phyloP scores from a whole-genome alignment of 371 early-diverging fungal species.

The Lichtheimia ramosa region DNA sequence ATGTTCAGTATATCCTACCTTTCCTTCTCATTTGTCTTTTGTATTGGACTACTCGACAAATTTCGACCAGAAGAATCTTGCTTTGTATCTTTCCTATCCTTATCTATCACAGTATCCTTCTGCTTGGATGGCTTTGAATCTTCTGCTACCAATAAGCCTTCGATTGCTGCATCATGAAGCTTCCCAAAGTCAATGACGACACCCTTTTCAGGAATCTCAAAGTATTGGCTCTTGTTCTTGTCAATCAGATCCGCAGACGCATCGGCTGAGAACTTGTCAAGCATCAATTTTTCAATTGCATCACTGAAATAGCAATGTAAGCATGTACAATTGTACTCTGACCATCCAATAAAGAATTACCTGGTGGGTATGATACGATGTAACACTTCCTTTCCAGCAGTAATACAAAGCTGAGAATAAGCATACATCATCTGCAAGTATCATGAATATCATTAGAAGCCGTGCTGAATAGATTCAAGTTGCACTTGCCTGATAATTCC shows the following conservation, averaged over 20 bases:
- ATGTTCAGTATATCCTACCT: slow-evolving; percentile 12
- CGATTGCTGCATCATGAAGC: no score
- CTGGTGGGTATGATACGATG: slow-evolving; percentile 59
- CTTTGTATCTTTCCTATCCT: neutral
- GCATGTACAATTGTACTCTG: neutral
- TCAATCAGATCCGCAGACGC: no score
- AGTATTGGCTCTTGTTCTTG: no score
- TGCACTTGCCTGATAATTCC: slow-evolving; percentile 40
- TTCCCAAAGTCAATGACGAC: no score
- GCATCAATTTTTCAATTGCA: slow-evolving; percentile 55
- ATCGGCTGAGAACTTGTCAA: slow-evolving; percentile 36
- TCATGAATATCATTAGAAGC: neutral
- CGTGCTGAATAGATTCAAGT: neutral
- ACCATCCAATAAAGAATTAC: slow-evolving; percentile 20
- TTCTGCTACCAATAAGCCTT: no score
- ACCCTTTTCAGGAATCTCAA: no score
- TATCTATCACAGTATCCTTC: neutral
- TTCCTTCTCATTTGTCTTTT: slow-evolving; percentile 25
- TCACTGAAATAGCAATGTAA: slow-evolving; percentile 30
- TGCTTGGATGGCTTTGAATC: neutral
- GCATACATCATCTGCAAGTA: slow-evolving; percentile 58
- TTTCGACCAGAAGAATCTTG: no score
- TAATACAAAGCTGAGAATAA: slow-evolving; percentile 53
- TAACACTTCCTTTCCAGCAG: slow-evolving; percentile 58
- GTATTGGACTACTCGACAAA: neutral